Evolutionary conservation across 108 stramenopile species (phyloP).

Genomic region (Aurantiochytrium sp.): DNA sequence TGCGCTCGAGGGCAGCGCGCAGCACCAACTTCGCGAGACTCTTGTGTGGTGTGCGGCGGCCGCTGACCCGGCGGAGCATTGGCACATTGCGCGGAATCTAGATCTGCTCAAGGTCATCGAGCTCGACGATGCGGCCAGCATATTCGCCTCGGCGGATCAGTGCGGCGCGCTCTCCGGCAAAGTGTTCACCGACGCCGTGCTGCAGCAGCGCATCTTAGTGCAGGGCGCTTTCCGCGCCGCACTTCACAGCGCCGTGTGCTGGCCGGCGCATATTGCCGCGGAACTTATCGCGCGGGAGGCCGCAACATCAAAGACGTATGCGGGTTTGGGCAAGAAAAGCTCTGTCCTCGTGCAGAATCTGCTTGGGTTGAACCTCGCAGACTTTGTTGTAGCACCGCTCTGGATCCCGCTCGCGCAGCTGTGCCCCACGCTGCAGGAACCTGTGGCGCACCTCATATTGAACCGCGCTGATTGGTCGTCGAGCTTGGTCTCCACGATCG

Average conservation of each 20-base stretch:
- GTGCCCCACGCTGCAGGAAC: neutral
- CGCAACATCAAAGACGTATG: neutral
- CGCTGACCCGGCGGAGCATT: neutral
- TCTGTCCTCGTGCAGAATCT: neutral
- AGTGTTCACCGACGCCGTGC: neutral
- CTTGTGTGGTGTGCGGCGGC: neutral
- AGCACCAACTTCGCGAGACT: neutral
- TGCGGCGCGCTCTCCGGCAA: too few species aligned
- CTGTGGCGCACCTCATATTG: neutral
- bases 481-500: neutral
- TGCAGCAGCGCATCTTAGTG: neutral
- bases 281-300: neutral
- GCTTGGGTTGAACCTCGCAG: neutral
- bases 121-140: neutral
- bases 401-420: neutral
- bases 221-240: neutral
- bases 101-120: neutral
- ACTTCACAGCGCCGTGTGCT: neutral
- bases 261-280: neutral
- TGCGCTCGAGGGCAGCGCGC: neutral
- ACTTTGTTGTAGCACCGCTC: slow-evolving; percentile 4
- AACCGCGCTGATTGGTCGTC: neutral
- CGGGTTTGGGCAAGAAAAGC: neutral
- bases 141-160: neutral
- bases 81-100: neutral